A percentile compares a stretch with the other conserved stretches of the same genome.
These are phyloP conservation scores for Zopfochytrium polystomum DNA, from an alignment of 371 early-diverging fungal genomes.

Conservation along the genomic window DNA sequence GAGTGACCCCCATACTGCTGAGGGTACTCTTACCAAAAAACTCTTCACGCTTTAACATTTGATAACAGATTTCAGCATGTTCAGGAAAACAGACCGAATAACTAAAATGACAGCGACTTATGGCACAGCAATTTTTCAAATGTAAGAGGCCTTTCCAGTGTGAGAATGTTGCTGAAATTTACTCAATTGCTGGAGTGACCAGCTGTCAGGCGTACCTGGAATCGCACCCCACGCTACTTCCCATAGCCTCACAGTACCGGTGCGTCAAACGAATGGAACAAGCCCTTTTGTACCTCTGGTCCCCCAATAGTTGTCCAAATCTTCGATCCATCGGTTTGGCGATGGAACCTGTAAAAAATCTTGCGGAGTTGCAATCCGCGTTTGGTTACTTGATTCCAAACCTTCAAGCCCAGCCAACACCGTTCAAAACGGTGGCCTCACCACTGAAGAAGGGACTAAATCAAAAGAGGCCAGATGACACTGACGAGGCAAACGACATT, in stretches of 20 bases:
- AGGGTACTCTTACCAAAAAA: neutral
- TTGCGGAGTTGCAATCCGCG: neutral
- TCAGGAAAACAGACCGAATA: neutral
- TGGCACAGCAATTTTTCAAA: neutral
- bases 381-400: neutral
- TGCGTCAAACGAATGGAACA: neutral
- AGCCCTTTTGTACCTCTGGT: neutral
- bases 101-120: neutral
- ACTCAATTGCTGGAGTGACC: no score
- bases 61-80: neutral
- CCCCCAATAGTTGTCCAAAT: neutral
- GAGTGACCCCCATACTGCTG: neutral
- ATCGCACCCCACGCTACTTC: neutral
- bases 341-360: neutral
- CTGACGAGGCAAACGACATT: no score
- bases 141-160: neutral
- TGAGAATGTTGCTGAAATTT: neutral
- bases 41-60: neutral
- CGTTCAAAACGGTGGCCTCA: neutral
- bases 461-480: neutral
- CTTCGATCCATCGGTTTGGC: neutral
- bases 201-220: neutral
- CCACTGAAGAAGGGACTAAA: no score
- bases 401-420: neutral
- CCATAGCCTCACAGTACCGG: neutral